Conservation (phyloP, 345 rosid genomes). For the Cardamine occulta region DNA sequence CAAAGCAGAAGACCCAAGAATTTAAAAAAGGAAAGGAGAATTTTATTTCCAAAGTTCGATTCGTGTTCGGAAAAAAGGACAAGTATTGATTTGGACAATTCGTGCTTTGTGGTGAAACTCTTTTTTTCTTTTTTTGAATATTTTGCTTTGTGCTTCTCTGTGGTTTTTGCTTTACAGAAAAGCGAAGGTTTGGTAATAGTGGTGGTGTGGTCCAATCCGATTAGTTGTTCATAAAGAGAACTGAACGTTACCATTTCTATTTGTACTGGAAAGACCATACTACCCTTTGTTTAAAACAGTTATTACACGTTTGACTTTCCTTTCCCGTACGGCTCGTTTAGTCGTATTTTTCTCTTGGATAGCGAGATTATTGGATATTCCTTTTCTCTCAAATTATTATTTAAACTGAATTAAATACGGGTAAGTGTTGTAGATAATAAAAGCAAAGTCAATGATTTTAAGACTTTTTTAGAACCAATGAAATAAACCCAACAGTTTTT, state of each 20-base stretch:
- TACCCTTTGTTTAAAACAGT: conserved; percentile 6
- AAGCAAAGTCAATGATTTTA: conserved; percentile 24
- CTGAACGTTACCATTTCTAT: conserved; percentile 16
- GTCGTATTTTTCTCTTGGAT: background rate
- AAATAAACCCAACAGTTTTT: background rate
- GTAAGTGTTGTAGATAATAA: background rate
- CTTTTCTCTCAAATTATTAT: conserved; percentile 5
- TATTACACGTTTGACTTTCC: conserved; percentile 36
- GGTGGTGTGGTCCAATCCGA: conserved; percentile 28
- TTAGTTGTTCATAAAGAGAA: conserved; percentile 33
- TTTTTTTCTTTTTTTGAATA: background rate
- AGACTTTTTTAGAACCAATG: conserved; percentile 17
- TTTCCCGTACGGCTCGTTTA: conserved; percentile 28
- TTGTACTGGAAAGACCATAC: background rate
- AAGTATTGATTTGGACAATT: too few species aligned
- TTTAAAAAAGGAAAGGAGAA: conserved; percentile 4
- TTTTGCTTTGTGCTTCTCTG: conserved; percentile 9
- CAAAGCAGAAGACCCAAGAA: conserved; percentile 55
- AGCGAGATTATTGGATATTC: conserved; percentile 23
- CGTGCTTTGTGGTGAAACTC: conserved; percentile 23
- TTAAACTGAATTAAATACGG: background rate
- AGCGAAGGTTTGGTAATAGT: conserved; percentile 39
- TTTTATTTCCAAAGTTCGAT: conserved; percentile 19
- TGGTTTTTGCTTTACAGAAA: conserved; percentile 35
- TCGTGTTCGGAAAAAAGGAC: background rate